These are phyloP conservation scores for Lachnellula willkommii DNA, from an alignment of 2,329 filamentous ascomycete genomes.

Conservation along the genomic window DNA sequence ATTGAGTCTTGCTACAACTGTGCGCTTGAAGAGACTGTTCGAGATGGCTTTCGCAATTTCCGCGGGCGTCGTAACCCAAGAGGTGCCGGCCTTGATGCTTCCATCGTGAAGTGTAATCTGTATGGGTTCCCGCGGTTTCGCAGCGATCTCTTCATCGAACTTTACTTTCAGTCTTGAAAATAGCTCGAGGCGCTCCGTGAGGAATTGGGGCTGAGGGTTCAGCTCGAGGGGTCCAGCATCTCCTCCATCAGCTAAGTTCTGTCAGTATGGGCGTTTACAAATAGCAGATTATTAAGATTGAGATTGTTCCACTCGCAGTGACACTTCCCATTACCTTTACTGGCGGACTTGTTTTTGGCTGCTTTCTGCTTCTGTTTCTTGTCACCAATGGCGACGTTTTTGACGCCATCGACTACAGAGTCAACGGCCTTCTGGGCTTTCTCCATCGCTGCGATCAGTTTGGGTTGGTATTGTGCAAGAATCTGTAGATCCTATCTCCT, in stretches of 20 bases:
- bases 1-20: slow-evolving; percentile 79
- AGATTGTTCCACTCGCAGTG: too few relatives aligned
- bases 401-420: slow-evolving; percentile 51
- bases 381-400: slow-evolving; percentile 51
- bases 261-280: neutral
- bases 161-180: slow-evolving; percentile 86
- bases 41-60: slow-evolving; percentile 73
- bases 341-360: slow-evolving; percentile 47
- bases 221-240: slow-evolving; percentile 41
- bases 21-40: slow-evolving; percentile 80
- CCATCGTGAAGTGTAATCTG: slow-evolving; percentile 69
- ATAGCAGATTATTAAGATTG: too few relatives aligned
- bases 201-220: slow-evolving; percentile 62
- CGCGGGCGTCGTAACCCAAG: slow-evolving; percentile 87
- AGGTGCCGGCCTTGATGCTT: slow-evolving; percentile 64
- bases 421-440: slow-evolving; percentile 44
- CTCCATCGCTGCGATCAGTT: slow-evolving; percentile 39
- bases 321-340: neutral
- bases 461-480: slow-evolving; percentile 12
- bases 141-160: slow-evolving; percentile 69
- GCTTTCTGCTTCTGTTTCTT: slow-evolving; percentile 33
- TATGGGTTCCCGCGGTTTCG: slow-evolving; percentile 68
- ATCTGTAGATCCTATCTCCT: neutral
- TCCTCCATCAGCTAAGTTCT: slow-evolving; percentile 34
- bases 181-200: slow-evolving; percentile 76